phyloP scores from a whole-genome alignment of 768 basidiomycete species.

The Pilatotrama ljubarskyi region DNA sequence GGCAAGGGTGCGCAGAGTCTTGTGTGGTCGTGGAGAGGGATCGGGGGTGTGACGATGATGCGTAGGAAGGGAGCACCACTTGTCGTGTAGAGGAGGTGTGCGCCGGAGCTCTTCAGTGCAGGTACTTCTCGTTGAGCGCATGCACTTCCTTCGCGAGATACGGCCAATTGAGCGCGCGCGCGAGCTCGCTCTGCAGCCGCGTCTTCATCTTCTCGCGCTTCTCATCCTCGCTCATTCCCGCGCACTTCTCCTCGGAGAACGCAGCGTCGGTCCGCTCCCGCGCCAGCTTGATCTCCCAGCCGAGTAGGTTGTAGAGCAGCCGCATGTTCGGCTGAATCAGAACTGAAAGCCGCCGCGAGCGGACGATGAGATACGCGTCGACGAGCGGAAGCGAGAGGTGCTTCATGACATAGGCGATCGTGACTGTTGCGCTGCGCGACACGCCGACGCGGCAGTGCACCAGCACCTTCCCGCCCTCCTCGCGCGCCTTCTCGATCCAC shows the following conservation, averaged over 20 bases:
- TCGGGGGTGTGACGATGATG: background rate
- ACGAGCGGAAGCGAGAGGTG: slow-evolving; percentile 82
- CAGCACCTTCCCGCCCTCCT: slow-evolving; percentile 83
- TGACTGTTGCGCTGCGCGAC: slow-evolving; percentile 89
- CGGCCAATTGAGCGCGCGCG: slow-evolving; percentile 77
- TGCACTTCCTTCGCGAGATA: slow-evolving; percentile 85
- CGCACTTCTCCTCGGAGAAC: slow-evolving; percentile 19
- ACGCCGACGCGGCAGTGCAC: slow-evolving; percentile 99
- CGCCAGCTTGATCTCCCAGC: slow-evolving; percentile 95
- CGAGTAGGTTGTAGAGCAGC: slow-evolving; percentile 91
- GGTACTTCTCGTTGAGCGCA: slow-evolving; percentile 82
- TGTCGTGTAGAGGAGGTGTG: too few species aligned
- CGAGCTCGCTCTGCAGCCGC: slow-evolving; percentile 54
- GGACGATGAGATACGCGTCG: slow-evolving; percentile 91
- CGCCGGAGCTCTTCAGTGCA: slow-evolving; percentile 35
- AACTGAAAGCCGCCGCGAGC: slow-evolving; percentile 85
- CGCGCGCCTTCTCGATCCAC: slow-evolving; percentile 88
- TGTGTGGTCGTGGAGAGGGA: background rate
- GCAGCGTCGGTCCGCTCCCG: slow-evolving; percentile 51
- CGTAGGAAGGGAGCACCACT: background rate
- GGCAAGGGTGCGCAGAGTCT: background rate
- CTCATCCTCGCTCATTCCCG: slow-evolving; percentile 42
- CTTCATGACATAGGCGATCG: slow-evolving; percentile 98
- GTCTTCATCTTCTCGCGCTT: slow-evolving; percentile 27
- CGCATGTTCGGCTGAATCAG: slow-evolving; percentile 95